Base-by-base conservation (phyloP, 495 filamentous ascomycete genomes). In the Sporormia fimetaria region DNA sequence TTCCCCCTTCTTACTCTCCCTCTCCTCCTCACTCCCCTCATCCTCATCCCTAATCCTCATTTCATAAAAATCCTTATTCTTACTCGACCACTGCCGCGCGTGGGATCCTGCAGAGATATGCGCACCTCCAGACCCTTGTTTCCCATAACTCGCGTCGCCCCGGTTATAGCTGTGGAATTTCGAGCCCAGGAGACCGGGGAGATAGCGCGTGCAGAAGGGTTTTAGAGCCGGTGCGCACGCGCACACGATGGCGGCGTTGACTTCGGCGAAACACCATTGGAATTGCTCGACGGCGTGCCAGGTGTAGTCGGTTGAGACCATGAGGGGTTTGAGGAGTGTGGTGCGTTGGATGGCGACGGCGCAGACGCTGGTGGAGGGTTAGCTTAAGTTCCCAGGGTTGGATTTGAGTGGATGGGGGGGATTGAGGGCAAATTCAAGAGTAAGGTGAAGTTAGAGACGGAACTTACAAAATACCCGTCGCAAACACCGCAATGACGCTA, bases 231-330 rank as follows among this genome's bases (percentile, higher is more conserved):
- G 30, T 7, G 16, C 14, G 6, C 9, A 33, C 6, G 30, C 30
- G 14, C 30, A 33, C 7, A 33, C 14, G 30, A 33, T 33, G 30
- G 9, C 30, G 6, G 30, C 30, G 16, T 33, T 15, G 14, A 33
- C 30, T 33, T 33, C 30, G 6, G 14, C 30, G 30, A 33, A 33
- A 15, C 30, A 33, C 30, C 30, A 33, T 15, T 33, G 30, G 14
- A 33, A 33, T 15, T 33, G 30, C 30, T 33, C 30, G 14, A 33
- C 30, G 30, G 30, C 30, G 7, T 8, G 9, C 30, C 30, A 33
- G 6, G 30, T 33, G 16, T 33, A 33, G 30, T 33, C 30, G 6
- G 7, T 7, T 15, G 30, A 33, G 6, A 8, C 14, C 30, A 33
- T 7, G 6, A 33, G 30, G 14, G 30, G 14, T 6, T 8, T 8